phyloP scores from a whole-genome alignment of 2,329 filamentous ascomycete genomes.

The Xylariaceae sp. region DNA sequence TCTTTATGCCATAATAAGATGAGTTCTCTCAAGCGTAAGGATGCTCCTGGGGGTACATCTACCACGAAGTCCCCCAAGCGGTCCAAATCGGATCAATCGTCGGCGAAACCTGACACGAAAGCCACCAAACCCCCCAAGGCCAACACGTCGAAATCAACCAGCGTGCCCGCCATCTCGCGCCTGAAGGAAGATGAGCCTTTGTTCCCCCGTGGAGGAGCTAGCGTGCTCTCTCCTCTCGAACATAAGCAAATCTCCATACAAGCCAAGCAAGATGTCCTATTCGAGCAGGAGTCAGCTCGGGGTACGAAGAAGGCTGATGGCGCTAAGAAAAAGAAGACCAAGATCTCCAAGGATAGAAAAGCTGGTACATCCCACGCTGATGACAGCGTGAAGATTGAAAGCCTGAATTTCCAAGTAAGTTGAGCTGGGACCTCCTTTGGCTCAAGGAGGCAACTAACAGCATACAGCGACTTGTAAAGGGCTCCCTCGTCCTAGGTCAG shows the following conservation, averaged over 20 bases:
- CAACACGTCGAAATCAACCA: constrained; percentile 21
- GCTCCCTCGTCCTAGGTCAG: constrained; percentile 83
- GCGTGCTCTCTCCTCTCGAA: constrained; percentile 85
- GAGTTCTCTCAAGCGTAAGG: constrained; percentile 56
- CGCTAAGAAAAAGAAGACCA: constrained; percentile 51
- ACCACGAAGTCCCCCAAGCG: constrained; percentile 48
- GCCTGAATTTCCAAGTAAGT: constrained; percentile 81
- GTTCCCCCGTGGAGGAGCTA: constrained; percentile 90
- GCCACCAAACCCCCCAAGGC: constrained; percentile 19
- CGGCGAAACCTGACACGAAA: constrained; percentile 29
- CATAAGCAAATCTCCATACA: constrained; percentile 95
- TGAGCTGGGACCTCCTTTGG: neutral
- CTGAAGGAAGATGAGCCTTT: constrained; percentile 77
- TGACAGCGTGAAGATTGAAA: constrained; percentile 69
- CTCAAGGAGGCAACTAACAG: constrained; percentile 26
- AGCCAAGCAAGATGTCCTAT: constrained; percentile 85
- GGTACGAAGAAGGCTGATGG: constrained; percentile 39
- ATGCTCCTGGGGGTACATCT: constrained; percentile 48
- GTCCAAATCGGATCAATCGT: constrained; percentile 33
- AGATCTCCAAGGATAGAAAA: constrained; percentile 47
- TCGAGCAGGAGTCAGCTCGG: constrained; percentile 68
- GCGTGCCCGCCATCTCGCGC: constrained; percentile 36
- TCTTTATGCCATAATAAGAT: constrained; percentile 33
- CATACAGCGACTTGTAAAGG: constrained; percentile 82
- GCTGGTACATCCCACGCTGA: constrained; percentile 51